Conservation (phyloP, 1,139 yeast species). For the Pichia sp. region DNA sequence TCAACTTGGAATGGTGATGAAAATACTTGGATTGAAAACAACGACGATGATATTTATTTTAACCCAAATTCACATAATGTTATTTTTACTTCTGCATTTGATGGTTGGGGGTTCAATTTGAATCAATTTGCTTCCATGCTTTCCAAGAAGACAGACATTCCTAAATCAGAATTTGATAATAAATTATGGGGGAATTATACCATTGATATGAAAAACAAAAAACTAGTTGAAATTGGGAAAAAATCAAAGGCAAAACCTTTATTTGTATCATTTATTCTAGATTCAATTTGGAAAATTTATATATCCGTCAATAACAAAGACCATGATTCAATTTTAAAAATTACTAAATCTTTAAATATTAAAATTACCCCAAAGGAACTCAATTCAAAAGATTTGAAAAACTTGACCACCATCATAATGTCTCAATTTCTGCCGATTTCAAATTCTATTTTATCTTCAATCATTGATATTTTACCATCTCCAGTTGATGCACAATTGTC, state of each 20-base stretch:
- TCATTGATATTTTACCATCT: conserved; percentile 79
- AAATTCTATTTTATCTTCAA: conserved; percentile 75
- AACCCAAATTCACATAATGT: conserved; percentile 89
- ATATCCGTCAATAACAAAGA: conserved; percentile 63
- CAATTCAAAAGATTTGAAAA: conserved; percentile 68
- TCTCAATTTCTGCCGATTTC: conserved; percentile 95
- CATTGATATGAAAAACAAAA: conserved; percentile 84
- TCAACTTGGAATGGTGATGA: conserved; percentile 48
- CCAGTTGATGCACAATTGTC: conserved; percentile 69
- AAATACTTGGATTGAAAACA: conserved; percentile 64
- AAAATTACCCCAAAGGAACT: conserved; percentile 71
- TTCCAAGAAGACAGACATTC: conserved; percentile 79
- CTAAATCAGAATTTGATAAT: conserved; percentile 68
- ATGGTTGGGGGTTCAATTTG: conserved; percentile 96
- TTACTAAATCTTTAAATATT: conserved; percentile 62
- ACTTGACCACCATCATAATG: conserved; percentile 61
- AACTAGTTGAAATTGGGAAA: conserved; percentile 48
- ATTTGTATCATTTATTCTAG: conserved; percentile 82
- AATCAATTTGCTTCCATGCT: conserved; percentile 84
- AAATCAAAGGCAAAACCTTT: conserved; percentile 59
- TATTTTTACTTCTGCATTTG: conserved; percentile 88
- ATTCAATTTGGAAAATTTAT: conserved; percentile 89
- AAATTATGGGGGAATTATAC: conserved; percentile 96
- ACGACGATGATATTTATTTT: conserved; percentile 81
- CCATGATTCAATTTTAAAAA: conserved; percentile 66